Conservation (phyloP, 345 rosid species). For the Mallotus nudiflorus region DNA sequence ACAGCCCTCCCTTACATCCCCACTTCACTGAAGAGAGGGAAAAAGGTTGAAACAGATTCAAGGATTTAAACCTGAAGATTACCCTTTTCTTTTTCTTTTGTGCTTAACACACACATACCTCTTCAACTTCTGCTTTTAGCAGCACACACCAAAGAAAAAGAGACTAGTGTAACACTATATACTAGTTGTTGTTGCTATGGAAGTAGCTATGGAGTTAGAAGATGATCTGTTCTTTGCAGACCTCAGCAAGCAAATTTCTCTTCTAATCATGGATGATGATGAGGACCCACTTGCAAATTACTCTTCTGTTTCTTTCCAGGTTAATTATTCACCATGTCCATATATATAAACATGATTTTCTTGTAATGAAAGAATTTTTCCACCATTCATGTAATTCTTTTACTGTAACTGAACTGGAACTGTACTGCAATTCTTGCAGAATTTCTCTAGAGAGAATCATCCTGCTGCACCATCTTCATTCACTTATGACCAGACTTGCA, state of each 20-base stretch:
- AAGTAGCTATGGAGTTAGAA: no score
- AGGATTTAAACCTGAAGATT: not conserved
- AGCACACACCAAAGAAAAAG: not conserved
- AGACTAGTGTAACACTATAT: not conserved
- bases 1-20: constrained; percentile 17
- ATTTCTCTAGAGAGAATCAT: constrained; percentile 41
- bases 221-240: constrained; percentile 92
- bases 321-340: constrained; percentile 19
- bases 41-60: not conserved
- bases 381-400: not conserved
- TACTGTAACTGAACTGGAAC: not conserved
- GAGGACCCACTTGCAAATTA: constrained; percentile 49
- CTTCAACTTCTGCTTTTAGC: not conserved
- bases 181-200: constrained; percentile 22
- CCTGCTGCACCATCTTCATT: constrained; percentile 47
- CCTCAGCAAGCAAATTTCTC: constrained; percentile 86
- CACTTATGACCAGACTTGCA: constrained; percentile 43
- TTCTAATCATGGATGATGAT: constrained; percentile 92
- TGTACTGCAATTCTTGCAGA: constrained; percentile 32
- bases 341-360: not conserved
- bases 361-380: not conserved
- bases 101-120: not conserved
- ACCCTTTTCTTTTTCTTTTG: not conserved
- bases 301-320: constrained; percentile 75
- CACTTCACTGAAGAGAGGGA: constrained; percentile 9